Evolutionary conservation across 2,329 filamentous ascomycete species (phyloP), one percentile per base, ranked within the genome.

Genomic region (Fonsecaea monophora): DNA sequence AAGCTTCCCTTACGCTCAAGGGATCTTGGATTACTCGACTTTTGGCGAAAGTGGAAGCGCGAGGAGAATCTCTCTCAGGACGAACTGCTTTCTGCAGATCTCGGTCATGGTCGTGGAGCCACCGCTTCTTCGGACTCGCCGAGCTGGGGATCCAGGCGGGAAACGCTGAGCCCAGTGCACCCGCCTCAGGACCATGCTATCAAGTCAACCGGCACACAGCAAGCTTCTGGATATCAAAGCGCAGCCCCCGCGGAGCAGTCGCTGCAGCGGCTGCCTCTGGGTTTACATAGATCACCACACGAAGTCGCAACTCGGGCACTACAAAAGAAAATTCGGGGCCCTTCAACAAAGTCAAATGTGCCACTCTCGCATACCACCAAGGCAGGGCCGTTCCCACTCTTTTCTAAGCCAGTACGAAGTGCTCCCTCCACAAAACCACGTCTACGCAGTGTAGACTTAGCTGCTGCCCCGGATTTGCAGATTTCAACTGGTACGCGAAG

Each of bases 1-100:
- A 37, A 66, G 21, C 60, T 68, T 30, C 67, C 67, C 9, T 48
- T 68, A 5, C 62, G 58, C 37, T 30, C 40, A 7, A 35, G 45
- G 18, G 53, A 66, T 38, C 32, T 45, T 42, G 58, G n/a, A 12
- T 37, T 34, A 37, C 62, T 65, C 18, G 60, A 62, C 18, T 25
- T 35, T 35, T 30, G 42, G 40, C 42, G 57, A 2, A 60, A 8
- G 9, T 45, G 40, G 18, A 15, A 50, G 18, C 57, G 32, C 10
- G 57, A 60, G 32, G 57, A 60, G 4, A 50, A 34, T 8, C 3
- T 55, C 5, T 32, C 53, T 21, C 15, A 55, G 21, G 12, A 12
- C 5, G 45, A 50, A 25, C 8, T 25, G 18, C 8, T 10, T 25
- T 1, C 45, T 50, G 21, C 45, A 25, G 9, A 18, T 18, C 18